Percentiles rank a stretch among this genome's conserved stretches.
Conservation (phyloP, 768 basidiomycete genomes). For the Mycena epipterygia region DNA sequence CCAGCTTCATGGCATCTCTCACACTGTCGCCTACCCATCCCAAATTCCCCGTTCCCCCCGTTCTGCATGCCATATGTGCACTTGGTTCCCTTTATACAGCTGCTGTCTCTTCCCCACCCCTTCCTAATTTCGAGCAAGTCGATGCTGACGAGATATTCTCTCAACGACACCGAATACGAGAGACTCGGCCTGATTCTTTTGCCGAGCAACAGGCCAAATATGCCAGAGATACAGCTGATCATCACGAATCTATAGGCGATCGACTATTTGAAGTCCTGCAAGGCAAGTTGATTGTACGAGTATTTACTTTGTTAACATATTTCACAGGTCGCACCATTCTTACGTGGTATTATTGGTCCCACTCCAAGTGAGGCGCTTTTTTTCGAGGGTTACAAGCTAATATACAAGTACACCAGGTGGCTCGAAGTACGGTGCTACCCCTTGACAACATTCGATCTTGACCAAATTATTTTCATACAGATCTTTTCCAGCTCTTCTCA, state of each 20-base stretch:
- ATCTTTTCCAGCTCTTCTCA: constrained; percentile 71
- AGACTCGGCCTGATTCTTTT: constrained; percentile 69
- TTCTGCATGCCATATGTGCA: constrained; percentile 92
- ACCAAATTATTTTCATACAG: constrained; percentile 49
- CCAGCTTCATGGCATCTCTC: constrained; percentile 75
- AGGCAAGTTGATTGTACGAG: constrained; percentile 54
- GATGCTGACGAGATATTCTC: constrained; percentile 68
- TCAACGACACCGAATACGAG: constrained; percentile 55
- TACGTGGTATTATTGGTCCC: constrained; percentile 82
- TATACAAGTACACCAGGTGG: constrained; percentile 62
- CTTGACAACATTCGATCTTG: neutral
- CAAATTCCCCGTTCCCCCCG: constrained; percentile 77
- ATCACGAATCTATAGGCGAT: constrained; percentile 63
- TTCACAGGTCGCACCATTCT: constrained; percentile 70
- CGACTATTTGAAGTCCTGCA: constrained; percentile 72
- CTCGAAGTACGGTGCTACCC: constrained; percentile 65
- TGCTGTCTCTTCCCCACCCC: constrained; percentile 69
- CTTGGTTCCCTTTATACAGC: constrained; percentile 83
- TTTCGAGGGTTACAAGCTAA: constrained; percentile 6
- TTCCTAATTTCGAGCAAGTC: constrained; percentile 63
- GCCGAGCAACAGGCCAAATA: constrained; percentile 73
- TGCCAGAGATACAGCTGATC: constrained; percentile 65
- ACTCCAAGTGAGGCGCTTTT: constrained; percentile 65
- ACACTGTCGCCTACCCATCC: constrained; percentile 75
- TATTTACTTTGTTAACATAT: neutral